Base-by-base conservation (phyloP, 2,329 filamentous ascomycete genomes). In the Neopestalotiopsis clavispora region DNA sequence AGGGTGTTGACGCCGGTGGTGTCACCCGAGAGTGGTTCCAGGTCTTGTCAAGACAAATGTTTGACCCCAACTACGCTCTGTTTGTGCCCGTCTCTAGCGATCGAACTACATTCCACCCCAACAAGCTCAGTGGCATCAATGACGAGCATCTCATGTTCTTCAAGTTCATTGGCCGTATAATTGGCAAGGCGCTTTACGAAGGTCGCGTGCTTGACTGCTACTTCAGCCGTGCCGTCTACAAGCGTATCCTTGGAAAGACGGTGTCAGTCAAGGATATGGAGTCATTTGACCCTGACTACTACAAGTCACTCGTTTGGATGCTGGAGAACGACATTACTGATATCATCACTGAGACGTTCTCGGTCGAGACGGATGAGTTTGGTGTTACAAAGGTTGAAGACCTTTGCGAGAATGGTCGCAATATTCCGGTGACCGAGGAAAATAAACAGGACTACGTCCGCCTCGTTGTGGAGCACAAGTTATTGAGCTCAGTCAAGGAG, bases 191-290 rank as follows among this genome's bases (percentile, higher is more conserved):
- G 49, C 87, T 99, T 63, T 99, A 98, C 80, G 97, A 99, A 83
- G 94, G 94, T 60, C 93, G 96, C 68, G 91, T 99, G 45, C 90
- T 99, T 38, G 96, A 99, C 80, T 99, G 96, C 81, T 97, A 98
- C 86, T 99, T 99, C 85, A 98, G 95, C 82, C 91, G 96, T 78
- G 97, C 97, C 14, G 95, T 99, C 65, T 99, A 99, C 87, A 98
- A 98, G 85, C 92, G 94, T 74, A 98, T 99, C 72, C 89, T 99
- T 34, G 94, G 96, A 78, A 97, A 97, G 80, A 90, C 94, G 3
- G 95, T 98, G 56, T 98, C 95, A 9, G 92, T 99, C 81, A 99
- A 99, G 84, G 96, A 99, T 77, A 98, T 99, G 94, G 96, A 99
- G 81, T 98, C 95, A 28, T 92, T 99, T 71, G 96, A 99, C 79